Evolutionary conservation across 2,329 filamentous ascomycete genomes (phyloP), one percentile per base, ranked within the genome.

Genomic region (Exophiala alcalophila): DNA sequence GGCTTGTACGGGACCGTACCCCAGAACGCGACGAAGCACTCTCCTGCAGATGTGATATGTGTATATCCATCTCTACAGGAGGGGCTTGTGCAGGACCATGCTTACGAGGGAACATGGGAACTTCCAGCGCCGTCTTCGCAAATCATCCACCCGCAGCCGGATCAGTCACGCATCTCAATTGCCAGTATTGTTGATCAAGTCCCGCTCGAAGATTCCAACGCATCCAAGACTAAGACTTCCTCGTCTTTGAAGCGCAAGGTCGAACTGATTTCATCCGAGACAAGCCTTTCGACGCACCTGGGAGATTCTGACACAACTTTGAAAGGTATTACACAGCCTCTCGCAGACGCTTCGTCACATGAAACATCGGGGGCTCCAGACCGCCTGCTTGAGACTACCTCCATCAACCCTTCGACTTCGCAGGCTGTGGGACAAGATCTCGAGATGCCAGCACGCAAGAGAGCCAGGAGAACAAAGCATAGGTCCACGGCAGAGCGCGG

Each of bases 371-470:
- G n/a, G n/a, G n/a, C n/a, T n/a, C n/a, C n/a, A n/a, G n/a, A n/a
- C n/a, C n/a, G n/a, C n/a, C n/a, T n/a, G n/a, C n/a, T n/a, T n/a
- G 7, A 10, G 20, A 36, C 26, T 16, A 25, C 43, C 29, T 23
- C 23, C 47, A 4, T 49, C 52, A 10, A 23, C 39, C n/a, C n/a
- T 15, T 39, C 38, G 16, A 41, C 51, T 9, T 49, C 56, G 24
- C 57, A 64, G 52, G 58, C 59, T 20, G 57, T 42, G 57, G 50
- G 24, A 48, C 52, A 41, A 6, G 24, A 19, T 24, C 27, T n/a
- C 5, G 43, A 50, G 24, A 21, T 37, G 48, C 21, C 32, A 52
- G 12, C 40, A 52, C 24, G 36, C 12, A 41, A 48, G 20, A 57
- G 57, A 26, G 33, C 46, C 12, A 42, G 50, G 20, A 46, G 34